A percentile compares a stretch with the other conserved stretches of the same genome.
phyloP scores from a whole-genome alignment of 768 basidiomycete genomes.

The Mycena kentingensis region DNA sequence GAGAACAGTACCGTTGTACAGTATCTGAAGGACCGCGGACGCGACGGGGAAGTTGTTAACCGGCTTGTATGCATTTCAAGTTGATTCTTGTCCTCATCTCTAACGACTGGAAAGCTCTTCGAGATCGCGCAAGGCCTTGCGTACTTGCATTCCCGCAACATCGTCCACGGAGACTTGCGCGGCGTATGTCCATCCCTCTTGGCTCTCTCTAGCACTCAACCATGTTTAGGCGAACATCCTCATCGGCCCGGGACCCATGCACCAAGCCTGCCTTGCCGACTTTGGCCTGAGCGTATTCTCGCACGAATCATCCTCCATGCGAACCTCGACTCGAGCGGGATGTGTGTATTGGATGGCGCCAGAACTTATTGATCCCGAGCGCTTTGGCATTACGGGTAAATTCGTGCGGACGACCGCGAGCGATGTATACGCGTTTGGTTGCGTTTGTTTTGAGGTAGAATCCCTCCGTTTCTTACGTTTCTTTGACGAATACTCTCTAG shows the following conservation, averaged over 20 bases:
- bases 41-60: slow-evolving; percentile 24
- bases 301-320: slow-evolving; percentile 29
- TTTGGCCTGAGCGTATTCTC: slow-evolving; percentile 36
- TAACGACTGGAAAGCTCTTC: slow-evolving; percentile 7
- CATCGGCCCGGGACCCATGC: slow-evolving; percentile 31
- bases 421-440: slow-evolving; percentile 38
- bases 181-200: slow-evolving; percentile 14
- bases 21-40: slow-evolving; percentile 24
- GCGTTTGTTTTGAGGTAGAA: slow-evolving; percentile 35
- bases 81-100: not conserved
- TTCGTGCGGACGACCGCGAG: slow-evolving; percentile 30
- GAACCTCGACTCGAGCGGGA: slow-evolving; percentile 30
- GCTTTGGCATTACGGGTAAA: slow-evolving; percentile 22
- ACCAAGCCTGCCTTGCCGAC: slow-evolving; percentile 37
- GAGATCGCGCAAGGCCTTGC: slow-evolving; percentile 27
- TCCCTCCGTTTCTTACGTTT: not conserved
- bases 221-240: slow-evolving; percentile 34
- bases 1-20: slow-evolving; percentile 27
- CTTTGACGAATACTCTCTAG: not conserved
- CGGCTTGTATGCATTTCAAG: slow-evolving; percentile 8
- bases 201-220: not conserved
- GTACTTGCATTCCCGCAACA: slow-evolving; percentile 24
- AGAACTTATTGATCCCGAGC: slow-evolving; percentile 35
- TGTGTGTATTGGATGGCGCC: slow-evolving; percentile 39
- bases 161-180: slow-evolving; percentile 26